Evolutionary conservation across 805 yeast genomes (phyloP), one percentile per base, ranked within the genome.

Genomic region (Naumovozyma castellii): DNA sequence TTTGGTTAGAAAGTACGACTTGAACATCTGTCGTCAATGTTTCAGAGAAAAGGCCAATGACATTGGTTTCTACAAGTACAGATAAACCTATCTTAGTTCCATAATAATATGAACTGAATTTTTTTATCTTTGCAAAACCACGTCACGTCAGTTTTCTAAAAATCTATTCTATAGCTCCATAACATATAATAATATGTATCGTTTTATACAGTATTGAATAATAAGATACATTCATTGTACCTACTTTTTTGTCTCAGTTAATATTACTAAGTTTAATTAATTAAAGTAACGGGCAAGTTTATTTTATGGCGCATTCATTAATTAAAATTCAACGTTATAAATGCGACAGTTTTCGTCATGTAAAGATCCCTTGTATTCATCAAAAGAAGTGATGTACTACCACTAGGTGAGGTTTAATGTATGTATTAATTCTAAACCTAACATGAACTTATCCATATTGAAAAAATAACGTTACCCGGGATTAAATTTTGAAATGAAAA

Each of bases 11-110:
- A 92, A 92, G 80, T 92, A 92, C 92, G 98, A 94, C 68, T 77
- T 92, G 68, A 82, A 87, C 88, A 80, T 92, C 80, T 90, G 97
- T 78, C 94, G 99, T 84, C 99, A 92, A 80, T 90, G 96, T 77
- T 92, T 92, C 97, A 88, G 99, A 81, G 99, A 92, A 78, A 90
- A 79, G 77, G 97, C 99, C 65, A 69, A 76, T 71, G 97, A 92
- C 75, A 92, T 92, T 69, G 99, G 99, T 68, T 92, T 92, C 95
- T 71, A 78, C 92, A 92, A 92, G 79, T 84, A 75, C 88, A 90
- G 96, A 79, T 88, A 88, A 85, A 60, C 48, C 25, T 20, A 18
- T 35, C 29, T 22, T 22, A 6, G n/a, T n/a, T n/a, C n/a, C n/a
- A n/a, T n/a, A n/a, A n/a, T n/a, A n/a, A n/a, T n/a, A n/a, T 18